Base-by-base conservation (phyloP, 176 grass and related monocot species). In the Avena insularis region DNA sequence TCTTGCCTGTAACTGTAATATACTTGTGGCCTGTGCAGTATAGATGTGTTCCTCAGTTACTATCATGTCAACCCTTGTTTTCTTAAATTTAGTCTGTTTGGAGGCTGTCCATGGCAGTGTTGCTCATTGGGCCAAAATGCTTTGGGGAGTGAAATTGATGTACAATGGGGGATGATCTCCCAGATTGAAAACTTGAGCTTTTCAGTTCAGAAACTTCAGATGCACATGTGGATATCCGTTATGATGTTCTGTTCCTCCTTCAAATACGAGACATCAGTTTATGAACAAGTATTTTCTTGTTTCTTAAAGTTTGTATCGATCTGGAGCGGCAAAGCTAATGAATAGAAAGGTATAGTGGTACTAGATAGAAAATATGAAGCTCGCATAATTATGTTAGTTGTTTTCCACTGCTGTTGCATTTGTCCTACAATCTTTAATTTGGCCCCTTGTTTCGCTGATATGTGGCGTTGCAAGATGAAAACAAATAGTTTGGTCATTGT, bases 351-450 rank as follows among this genome's bases (percentile, higher is more conserved):
- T 43, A 63, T 48, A 23, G 6, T 75, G 23, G 50, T 75, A 75
- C 45, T 79, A 40, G 53, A 46, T 71, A 27, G 17, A 46, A 78
- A 88, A 77, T 70, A 43, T 69, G 50, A 58, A 38, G 20, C 7
- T 58, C 38, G 13, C 19, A 27, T 56, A 35, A 9, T 61, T 73
- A 62, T 25, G 19, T 11, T 67, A 36, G 20, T 45, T 60, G 73
- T 16, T 60, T 62, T 31, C 12, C 72, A 33, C 29, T 86, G 8
- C 80, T 89, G 17, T 71, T 84, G 29, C 20, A 29, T 29, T 76
- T 68, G 35, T 68, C 59, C 12, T 58, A 36, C n/a, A 31, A 67
- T 76, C 23, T 78, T 78, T 69, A 40, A 55, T 79, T 84, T 84
- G 15, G 45, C 55, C 31, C 23, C 61, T 77, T 88, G 25, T 80